Evolutionary conservation across 2,329 filamentous ascomycete species (phyloP), one percentile per base, ranked within the genome.

Genomic region (Diaporthe ilicicola): DNA sequence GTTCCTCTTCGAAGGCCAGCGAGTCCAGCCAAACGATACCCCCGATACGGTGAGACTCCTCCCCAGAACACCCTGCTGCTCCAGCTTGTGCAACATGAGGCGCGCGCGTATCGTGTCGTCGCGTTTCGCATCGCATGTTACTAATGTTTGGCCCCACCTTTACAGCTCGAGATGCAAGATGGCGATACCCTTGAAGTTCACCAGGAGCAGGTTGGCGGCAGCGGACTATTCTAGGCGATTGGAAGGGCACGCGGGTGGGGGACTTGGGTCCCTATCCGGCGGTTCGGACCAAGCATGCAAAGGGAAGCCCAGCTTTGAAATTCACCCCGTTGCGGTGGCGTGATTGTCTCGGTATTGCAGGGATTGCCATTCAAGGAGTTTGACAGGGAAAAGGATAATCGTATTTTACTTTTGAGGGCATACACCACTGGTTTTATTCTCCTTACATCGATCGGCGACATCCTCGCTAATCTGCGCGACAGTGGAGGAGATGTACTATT

Each of bases 101-200:
- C 32, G 22, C 66, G 42, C 46, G 12, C 4, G 13, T 59, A 42
- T 32, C 53, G 44, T 42, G 29, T 19, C 29, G 24, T 17, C 13
- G 32, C 53, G 29, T 19, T 19, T 50, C 24, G 10, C 50, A 29
- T n/a, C 22, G 17, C 24, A 22, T 19, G 22, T 68, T 3, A 39
- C 53, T 68, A 59, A 68, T 32, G 22, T 29, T 42, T 1, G 19
- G 3, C 12, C 6, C 7, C 17, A 53, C 48, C 50, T 9, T 12
- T 10, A 12, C 44, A 98, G 96, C 92, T 98, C 69, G 96, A 98
- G 73, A 99, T 99, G 96, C 86, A 91, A 75, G 96, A 99, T 76
- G 95, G 96, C 44, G 96, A 99, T 79, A 97, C 94, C 1, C 91
- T 99, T 32, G 96, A 99, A 80, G 96, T 99, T 32, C 95, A 98